Percentiles rank a stretch among this genome's conserved stretches.
Evolutionary conservation across 2,329 filamentous ascomycete genomes (phyloP).

Genomic region (Alternaria arborescens): DNA sequence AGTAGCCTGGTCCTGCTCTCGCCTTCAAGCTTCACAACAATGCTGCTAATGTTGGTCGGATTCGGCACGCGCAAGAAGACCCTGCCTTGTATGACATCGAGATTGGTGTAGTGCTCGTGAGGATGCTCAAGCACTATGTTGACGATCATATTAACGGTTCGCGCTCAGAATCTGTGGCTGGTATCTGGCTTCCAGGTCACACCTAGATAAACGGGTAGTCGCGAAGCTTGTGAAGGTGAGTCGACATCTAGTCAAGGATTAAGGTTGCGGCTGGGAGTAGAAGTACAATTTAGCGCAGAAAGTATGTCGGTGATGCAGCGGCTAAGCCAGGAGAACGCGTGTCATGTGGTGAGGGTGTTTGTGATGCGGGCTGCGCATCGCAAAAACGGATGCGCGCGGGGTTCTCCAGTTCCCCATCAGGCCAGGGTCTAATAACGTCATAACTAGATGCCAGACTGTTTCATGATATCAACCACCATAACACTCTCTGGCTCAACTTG

Average conservation of each 20-base stretch:
- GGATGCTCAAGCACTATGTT: constrained; percentile 70
- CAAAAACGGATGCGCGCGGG: constrained; percentile 31
- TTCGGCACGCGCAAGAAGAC: constrained; percentile 56
- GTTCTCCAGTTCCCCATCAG: constrained; percentile 9
- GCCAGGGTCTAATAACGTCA: constrained; percentile 30
- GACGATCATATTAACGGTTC: constrained; percentile 56
- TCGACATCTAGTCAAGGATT: constrained; percentile 34
- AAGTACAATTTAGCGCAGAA: constrained; percentile 20
- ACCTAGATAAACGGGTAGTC: constrained; percentile 27
- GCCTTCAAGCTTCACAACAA: constrained; percentile 84
- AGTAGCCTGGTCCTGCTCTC: constrained; percentile 74
- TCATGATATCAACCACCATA: neutral
- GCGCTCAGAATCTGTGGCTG: constrained; percentile 3
- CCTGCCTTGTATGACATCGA: constrained; percentile 73
- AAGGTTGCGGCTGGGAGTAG: constrained; percentile 15
- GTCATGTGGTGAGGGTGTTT: constrained; percentile 34
- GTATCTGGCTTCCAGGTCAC: constrained; percentile 6
- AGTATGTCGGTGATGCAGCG: constrained; percentile 19
- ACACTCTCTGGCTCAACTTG: neutral
- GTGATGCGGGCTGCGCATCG: constrained; percentile 28
- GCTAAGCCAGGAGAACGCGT: constrained; percentile 46
- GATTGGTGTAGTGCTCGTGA: constrained; percentile 79
- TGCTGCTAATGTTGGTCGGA: constrained; percentile 58
- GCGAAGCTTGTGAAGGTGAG: constrained; percentile 23
- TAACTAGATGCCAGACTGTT: constrained; percentile 2